A percentile compares a stretch with the other conserved stretches of the same genome.
Evolutionary conservation across 2,329 filamentous ascomycete genomes (phyloP).

Genomic region (Cephalotrichum gorgonifer): DNA sequence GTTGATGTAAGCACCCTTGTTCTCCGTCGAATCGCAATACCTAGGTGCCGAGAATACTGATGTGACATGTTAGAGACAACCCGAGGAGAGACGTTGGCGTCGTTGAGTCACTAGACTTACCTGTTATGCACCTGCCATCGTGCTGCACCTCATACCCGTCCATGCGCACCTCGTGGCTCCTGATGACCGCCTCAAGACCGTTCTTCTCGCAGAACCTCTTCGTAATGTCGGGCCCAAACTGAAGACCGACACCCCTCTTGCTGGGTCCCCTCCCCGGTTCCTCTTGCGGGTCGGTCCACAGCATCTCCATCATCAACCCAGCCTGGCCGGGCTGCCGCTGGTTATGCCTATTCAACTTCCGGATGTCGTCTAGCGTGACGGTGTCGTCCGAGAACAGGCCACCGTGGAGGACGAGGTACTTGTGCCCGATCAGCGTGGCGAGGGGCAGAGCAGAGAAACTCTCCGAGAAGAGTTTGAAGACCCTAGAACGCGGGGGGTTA

Average conservation of each 20-base stretch:
- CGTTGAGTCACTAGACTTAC: slow-evolving; percentile 31
- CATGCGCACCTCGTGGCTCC: slow-evolving; percentile 97
- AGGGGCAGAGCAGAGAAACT: slow-evolving; percentile 91
- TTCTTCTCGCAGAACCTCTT: slow-evolving; percentile 96
- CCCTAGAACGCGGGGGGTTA: slow-evolving; percentile 31
- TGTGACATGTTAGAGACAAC: background rate
- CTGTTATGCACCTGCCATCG: slow-evolving; percentile 87
- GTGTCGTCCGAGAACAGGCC: slow-evolving; percentile 95
- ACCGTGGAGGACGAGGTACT: slow-evolving; percentile 87
- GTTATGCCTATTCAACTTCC: slow-evolving; percentile 81
- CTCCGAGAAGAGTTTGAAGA: slow-evolving; percentile 97
- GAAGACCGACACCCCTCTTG: slow-evolving; percentile 91
- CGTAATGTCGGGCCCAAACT: slow-evolving; percentile 94
- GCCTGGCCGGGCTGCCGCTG: slow-evolving; percentile 89
- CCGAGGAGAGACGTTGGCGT: background rate
- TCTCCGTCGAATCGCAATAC: slow-evolving; percentile 97
- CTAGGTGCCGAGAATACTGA: slow-evolving; percentile 90
- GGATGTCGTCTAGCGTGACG: slow-evolving; percentile 82
- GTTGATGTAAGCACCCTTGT: slow-evolving; percentile 98
- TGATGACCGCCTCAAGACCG: slow-evolving; percentile 85
- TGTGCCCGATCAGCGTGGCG: slow-evolving; percentile 82
- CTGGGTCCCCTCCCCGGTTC: slow-evolving; percentile 80
- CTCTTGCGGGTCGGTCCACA: slow-evolving; percentile 95
- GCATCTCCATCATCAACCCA: slow-evolving; percentile 99
- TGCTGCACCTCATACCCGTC: slow-evolving; percentile 99